phyloP scores from a whole-genome alignment of 768 basidiomycete species.

The Boletus pseudo-olivaceus region DNA sequence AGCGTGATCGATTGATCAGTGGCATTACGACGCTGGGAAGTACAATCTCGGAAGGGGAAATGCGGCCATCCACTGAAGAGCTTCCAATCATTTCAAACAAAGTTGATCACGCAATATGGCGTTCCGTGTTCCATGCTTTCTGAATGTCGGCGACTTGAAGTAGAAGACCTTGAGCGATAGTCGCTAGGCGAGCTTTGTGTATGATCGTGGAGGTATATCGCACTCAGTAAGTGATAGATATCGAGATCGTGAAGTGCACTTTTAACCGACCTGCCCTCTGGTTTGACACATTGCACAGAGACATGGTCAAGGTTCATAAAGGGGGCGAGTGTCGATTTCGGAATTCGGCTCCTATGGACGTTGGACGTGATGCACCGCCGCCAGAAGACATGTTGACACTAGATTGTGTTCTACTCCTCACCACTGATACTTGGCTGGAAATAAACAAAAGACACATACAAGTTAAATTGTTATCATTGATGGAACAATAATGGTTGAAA shows the following conservation, averaged over 20 bases:
- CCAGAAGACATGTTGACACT: neutral
- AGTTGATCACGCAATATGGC: neutral
- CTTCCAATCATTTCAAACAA: too few relatives aligned
- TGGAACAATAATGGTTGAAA: neutral
- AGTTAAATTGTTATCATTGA: neutral
- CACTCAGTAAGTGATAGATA: neutral
- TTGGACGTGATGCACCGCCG: neutral
- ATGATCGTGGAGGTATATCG: neutral
- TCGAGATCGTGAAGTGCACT: too few relatives aligned
- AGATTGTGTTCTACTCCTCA: neutral
- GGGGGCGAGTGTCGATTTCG: neutral
- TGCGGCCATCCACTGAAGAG: neutral
- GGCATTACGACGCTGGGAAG: slow-evolving; percentile 26
- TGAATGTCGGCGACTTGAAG: neutral
- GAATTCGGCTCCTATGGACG: neutral
- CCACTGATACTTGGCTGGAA: neutral
- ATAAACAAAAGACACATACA: neutral
- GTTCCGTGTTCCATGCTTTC: neutral
- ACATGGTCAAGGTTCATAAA: too few relatives aligned
- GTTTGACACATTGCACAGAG: neutral
- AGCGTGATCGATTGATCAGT: slow-evolving; percentile 22
- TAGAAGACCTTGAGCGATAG: too few relatives aligned
- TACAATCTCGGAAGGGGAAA: too few relatives aligned
- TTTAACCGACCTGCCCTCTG: neutral
- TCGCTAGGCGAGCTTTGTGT: neutral